These are phyloP conservation scores for Coemansia reversa DNA, from an alignment of 192 early-diverging fungal species.

Conservation along the genomic window DNA sequence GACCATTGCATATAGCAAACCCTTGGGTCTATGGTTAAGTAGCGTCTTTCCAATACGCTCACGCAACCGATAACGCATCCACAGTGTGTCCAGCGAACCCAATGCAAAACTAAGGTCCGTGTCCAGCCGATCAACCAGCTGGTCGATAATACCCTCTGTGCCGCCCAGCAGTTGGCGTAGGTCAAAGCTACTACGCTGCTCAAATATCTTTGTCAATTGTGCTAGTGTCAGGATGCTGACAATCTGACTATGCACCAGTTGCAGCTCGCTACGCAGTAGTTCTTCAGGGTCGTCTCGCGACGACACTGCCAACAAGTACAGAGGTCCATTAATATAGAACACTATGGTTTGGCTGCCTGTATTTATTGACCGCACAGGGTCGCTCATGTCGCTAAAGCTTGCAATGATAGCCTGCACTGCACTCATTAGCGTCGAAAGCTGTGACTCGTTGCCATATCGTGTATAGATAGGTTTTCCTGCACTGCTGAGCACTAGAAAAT, in stretches of 20 bases:
- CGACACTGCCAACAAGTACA: slow-evolving; percentile 84
- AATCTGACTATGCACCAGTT: slow-evolving; percentile 79
- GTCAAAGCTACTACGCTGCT: slow-evolving; percentile 85
- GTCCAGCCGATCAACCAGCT: slow-evolving; percentile 68
- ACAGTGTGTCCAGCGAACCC: slow-evolving; percentile 72
- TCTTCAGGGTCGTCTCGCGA: slow-evolving; percentile 75
- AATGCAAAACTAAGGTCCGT: slow-evolving; percentile 73
- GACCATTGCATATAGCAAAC: slow-evolving; percentile 77
- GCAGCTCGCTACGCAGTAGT: slow-evolving; percentile 77
- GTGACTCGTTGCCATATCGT: slow-evolving; percentile 87
- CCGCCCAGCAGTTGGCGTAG: slow-evolving; percentile 78
- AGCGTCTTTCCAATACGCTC: slow-evolving; percentile 67
- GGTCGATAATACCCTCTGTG: slow-evolving; percentile 79
- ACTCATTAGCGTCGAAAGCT: slow-evolving; percentile 84
- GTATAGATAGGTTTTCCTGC: slow-evolving; percentile 96
- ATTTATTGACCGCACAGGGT: slow-evolving; percentile 62
- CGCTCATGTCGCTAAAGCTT: slow-evolving; percentile 80
- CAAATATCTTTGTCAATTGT: slow-evolving; percentile 84
- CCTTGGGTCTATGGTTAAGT: slow-evolving; percentile 57
- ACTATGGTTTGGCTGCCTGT: slow-evolving; percentile 77
- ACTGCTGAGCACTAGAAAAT: slow-evolving; percentile 90
- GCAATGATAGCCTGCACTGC: slow-evolving; percentile 87
- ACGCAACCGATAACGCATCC: slow-evolving; percentile 65
- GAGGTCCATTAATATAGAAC: slow-evolving; percentile 74
- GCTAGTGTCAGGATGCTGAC: slow-evolving; percentile 75